Evolutionary conservation across 139 green algal species (phyloP).

Genomic region (Pseudopediastrum boryanum): DNA sequence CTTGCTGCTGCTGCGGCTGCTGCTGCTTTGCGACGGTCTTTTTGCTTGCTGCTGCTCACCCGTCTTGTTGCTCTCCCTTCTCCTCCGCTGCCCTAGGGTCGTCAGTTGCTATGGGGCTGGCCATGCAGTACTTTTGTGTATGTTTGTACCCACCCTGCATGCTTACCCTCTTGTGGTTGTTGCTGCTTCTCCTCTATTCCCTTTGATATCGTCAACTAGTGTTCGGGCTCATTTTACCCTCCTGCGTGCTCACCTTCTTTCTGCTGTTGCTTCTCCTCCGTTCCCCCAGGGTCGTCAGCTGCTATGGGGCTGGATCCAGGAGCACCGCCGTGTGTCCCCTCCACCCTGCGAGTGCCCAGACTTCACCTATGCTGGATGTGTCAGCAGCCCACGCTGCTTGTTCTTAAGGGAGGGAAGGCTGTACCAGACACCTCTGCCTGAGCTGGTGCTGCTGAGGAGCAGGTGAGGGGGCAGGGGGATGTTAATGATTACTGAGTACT

Average conservation of each 20-base stretch:
- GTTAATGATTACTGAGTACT: neutral
- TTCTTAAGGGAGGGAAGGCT: slow-evolving; percentile 45
- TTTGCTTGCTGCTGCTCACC: too few relatives aligned
- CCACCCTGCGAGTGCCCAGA: slow-evolving; percentile 43
- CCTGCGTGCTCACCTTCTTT: neutral
- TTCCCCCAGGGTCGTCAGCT: slow-evolving; percentile 65
- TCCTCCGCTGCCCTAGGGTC: slow-evolving; percentile 50
- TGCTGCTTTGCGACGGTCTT: too few relatives aligned
- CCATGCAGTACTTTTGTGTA: too few relatives aligned
- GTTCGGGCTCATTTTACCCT: neutral
- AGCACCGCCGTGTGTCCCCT: slow-evolving; percentile 57
- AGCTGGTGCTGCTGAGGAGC: slow-evolving; percentile 41
- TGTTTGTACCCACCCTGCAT: too few relatives aligned
- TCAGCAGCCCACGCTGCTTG: slow-evolving; percentile 64
- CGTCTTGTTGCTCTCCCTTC: neutral
- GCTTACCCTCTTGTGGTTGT: too few relatives aligned
- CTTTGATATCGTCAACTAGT: too few relatives aligned
- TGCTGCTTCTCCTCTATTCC: too few relatives aligned
- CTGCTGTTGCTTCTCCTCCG: neutral
- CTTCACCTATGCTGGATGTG: slow-evolving; percentile 74
- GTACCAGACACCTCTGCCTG: slow-evolving; percentile 45
- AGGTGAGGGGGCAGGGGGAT: slow-evolving; percentile 2
- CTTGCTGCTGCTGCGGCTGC: neutral
- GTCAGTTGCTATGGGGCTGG: slow-evolving; percentile 80
- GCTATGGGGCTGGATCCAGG: slow-evolving; percentile 85